These are phyloP conservation scores for Heterobasidion annosum DNA, from an alignment of 1,284 basidiomycete species.

Conservation along the genomic window DNA sequence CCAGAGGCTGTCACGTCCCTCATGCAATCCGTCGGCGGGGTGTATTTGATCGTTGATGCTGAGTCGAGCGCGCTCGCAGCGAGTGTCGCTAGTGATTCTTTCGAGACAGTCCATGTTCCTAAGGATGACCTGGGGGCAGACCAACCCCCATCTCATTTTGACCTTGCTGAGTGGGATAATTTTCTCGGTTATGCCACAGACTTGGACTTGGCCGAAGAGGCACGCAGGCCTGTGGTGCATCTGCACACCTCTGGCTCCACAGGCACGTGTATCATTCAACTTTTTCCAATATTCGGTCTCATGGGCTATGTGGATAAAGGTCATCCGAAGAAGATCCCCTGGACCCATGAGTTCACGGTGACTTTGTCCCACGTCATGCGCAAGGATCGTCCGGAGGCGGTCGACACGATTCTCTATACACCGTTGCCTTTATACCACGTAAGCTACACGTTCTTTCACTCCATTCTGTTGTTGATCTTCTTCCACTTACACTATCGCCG, in stretches of 20 bases:
- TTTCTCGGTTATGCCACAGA: background rate
- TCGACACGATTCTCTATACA: background rate
- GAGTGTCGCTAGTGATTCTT: background rate
- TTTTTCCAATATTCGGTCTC: background rate
- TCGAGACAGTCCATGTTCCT: background rate
- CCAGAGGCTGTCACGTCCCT: background rate
- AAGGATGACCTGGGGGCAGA: background rate
- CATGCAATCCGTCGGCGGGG: background rate
- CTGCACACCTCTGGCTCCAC: slow-evolving; percentile 1
- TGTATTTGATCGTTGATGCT: background rate
- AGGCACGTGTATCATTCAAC: background rate
- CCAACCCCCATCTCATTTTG: background rate
- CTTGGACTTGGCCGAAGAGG: background rate
- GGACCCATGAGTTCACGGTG: background rate
- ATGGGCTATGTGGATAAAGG: background rate
- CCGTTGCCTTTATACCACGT: background rate
- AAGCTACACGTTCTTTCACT: background rate
- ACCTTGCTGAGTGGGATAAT: background rate
- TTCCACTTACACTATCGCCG: background rate
- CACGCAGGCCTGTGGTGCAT: background rate
- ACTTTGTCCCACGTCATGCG: background rate
- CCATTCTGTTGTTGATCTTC: background rate
- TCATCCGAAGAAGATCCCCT: background rate
- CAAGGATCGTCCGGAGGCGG: background rate
- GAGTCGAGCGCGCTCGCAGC: background rate